Conservation (phyloP, 805 yeast species). For the Maudiozyma saulgeensis region DNA sequence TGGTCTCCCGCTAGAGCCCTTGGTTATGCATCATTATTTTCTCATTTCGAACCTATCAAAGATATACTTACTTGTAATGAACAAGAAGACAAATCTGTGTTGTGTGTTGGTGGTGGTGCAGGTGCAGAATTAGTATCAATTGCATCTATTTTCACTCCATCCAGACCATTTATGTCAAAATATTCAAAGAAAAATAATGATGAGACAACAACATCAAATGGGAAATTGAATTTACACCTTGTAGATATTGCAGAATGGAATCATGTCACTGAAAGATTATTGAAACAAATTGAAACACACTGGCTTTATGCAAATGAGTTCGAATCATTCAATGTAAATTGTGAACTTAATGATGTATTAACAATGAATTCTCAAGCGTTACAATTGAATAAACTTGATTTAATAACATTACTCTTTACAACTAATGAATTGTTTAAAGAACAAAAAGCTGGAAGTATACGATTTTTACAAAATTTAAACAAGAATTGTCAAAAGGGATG, state of each 20-base stretch:
- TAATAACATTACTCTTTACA: slow-evolving; percentile 71
- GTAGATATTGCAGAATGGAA: slow-evolving; percentile 80
- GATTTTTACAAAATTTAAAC: slow-evolving; percentile 46
- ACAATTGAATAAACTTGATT: slow-evolving; percentile 28
- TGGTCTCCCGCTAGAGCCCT: slow-evolving; percentile 84
- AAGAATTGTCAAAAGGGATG: slow-evolving; percentile 46
- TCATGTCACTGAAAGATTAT: slow-evolving; percentile 38
- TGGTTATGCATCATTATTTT: slow-evolving; percentile 60
- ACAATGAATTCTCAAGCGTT: slow-evolving; percentile 19
- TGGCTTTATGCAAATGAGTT: slow-evolving; percentile 43
- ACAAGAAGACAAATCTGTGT: slow-evolving; percentile 27
- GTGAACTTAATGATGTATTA: slow-evolving; percentile 32
- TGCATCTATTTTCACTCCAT: slow-evolving; percentile 44
- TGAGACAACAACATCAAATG: not conserved
- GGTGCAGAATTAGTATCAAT: slow-evolving; percentile 67
- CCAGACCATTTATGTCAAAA: slow-evolving; percentile 19
- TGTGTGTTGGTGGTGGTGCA: slow-evolving; percentile 85
- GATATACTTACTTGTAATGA: slow-evolving; percentile 15
- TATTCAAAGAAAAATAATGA: slow-evolving; percentile 5
- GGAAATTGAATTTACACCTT: slow-evolving; percentile 38
- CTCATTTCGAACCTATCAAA: slow-evolving; percentile 32
- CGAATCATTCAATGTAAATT: slow-evolving; percentile 27
- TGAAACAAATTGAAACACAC: slow-evolving; percentile 31
- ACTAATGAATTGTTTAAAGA: slow-evolving; percentile 78
- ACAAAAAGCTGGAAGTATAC: slow-evolving; percentile 50